Percentiles rank a stretch among this genome's conserved stretches.
phyloP scores from a whole-genome alignment of 2,329 filamentous ascomycete species.

The Cercospora canescens region DNA sequence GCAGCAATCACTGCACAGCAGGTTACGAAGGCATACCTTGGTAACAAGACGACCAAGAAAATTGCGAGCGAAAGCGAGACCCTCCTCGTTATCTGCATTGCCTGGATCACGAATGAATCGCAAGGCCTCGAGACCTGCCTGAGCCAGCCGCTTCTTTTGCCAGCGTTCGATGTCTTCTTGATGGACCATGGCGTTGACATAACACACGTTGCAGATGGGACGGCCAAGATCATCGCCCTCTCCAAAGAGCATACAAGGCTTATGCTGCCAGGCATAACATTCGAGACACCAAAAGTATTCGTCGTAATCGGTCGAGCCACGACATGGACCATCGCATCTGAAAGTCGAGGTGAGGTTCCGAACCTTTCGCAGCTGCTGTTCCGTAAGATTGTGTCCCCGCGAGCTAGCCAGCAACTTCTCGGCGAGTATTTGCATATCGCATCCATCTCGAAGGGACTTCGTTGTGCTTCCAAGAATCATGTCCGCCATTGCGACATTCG shows the following conservation, averaged over 20 bases:
- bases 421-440: not conserved
- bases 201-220: conserved; percentile 27
- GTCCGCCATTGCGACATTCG: not conserved
- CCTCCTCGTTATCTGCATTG: conserved; percentile 10
- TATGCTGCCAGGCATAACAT: conserved; percentile 27
- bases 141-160: conserved; percentile 34
- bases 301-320: conserved; percentile 10
- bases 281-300: conserved; percentile 24
- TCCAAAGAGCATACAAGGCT: conserved; percentile 24
- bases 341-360: conserved; percentile 23
- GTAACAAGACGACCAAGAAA: conserved; percentile 17
- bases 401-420: conserved; percentile 3
- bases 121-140: conserved; percentile 19
- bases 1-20: not conserved
- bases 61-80: conserved; percentile 6
- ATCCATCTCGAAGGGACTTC: not conserved
- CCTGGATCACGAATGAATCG: conserved; percentile 16
- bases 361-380: conserved; percentile 10
- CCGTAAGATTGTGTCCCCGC: conserved; percentile 3
- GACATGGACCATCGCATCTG: conserved; percentile 25
- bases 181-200: conserved; percentile 18
- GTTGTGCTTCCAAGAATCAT: not conserved
- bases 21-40: conserved; percentile 12
- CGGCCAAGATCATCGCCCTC: conserved; percentile 18
- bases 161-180: conserved; percentile 51